phyloP scores from a whole-genome alignment of 1,284 basidiomycete genomes.

The Agroathelia rolfsii region DNA sequence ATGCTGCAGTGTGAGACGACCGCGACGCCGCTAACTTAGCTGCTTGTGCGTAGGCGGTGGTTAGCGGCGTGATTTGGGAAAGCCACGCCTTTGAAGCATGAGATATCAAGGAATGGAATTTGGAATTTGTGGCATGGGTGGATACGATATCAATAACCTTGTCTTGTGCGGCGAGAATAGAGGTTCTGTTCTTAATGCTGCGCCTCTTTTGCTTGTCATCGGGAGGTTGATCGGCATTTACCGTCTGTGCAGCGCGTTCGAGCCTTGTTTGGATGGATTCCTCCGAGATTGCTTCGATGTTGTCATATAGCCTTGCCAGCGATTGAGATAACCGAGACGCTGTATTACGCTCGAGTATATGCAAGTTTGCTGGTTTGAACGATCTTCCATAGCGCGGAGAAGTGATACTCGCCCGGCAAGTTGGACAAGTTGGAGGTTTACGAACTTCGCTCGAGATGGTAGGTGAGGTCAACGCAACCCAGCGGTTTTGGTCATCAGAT shows the following conservation, averaged over 20 bases:
- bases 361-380: slow-evolving; percentile 49
- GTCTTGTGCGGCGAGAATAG: slow-evolving; percentile 3
- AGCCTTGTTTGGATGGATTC: slow-evolving; percentile 13
- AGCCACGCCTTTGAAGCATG: slow-evolving; percentile 26
- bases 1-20: slow-evolving; percentile 36
- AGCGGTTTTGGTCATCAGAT: slow-evolving; percentile 20
- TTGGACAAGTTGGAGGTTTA: slow-evolving; percentile 43
- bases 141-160: slow-evolving; percentile 12
- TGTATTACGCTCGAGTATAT: slow-evolving; percentile 55
- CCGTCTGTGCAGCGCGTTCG: slow-evolving; percentile 3
- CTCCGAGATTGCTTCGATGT: slow-evolving; percentile 19
- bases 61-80: slow-evolving; percentile 19
- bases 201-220: slow-evolving; percentile 5
- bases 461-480: slow-evolving; percentile 32
- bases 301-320: slow-evolving; percentile 22
- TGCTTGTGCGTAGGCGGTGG: slow-evolving; percentile 25
- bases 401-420: slow-evolving; percentile 40
- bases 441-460: slow-evolving; percentile 31
- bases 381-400: slow-evolving; percentile 48
- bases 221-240: slow-evolving; percentile 12
- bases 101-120: slow-evolving; percentile 21
- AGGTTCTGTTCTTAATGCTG: slow-evolving; percentile 8
- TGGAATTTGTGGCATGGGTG: slow-evolving; percentile 12
- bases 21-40: slow-evolving; percentile 24
- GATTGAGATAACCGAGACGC: slow-evolving; percentile 38